Evolutionary conservation across 2,329 filamentous ascomycete species (phyloP).

Genomic region (Pezicula neosporulosa): DNA sequence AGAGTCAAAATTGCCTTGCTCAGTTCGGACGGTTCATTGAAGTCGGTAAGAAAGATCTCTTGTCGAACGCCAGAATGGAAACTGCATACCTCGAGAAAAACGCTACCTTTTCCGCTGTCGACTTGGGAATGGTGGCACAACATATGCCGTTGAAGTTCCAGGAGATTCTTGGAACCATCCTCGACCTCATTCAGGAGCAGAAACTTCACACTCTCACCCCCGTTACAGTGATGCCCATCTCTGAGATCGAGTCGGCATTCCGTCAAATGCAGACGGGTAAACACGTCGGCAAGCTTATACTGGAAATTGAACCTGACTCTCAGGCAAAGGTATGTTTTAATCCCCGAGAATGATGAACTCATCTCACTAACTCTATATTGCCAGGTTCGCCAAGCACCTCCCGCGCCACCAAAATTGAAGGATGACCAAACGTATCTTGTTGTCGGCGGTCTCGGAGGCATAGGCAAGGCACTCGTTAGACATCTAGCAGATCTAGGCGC

Average conservation of each 20-base stretch:
- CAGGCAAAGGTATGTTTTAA: neutral
- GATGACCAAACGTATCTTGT: neutral
- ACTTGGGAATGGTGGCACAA: neutral
- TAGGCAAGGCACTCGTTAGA: neutral
- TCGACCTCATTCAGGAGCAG: neutral
- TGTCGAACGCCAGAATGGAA: neutral
- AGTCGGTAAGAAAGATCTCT: neutral
- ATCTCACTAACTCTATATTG: neutral
- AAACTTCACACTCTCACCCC: neutral
- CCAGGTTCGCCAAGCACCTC: neutral
- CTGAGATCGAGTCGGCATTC: neutral
- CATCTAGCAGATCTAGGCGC: neutral
- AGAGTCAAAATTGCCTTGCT: slow-evolving; percentile 41
- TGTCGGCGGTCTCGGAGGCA: neutral
- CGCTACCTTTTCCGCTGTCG: neutral
- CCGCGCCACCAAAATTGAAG: neutral
- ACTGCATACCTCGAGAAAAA: neutral
- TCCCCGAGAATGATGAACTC: neutral
- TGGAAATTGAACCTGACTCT: neutral
- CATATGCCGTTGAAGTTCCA: neutral
- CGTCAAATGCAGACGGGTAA: neutral
- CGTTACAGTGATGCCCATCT: slow-evolving; percentile 2
- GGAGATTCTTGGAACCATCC: neutral
- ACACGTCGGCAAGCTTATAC: neutral
- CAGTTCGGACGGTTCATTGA: slow-evolving; percentile 33